Percentiles rank a stretch among this genome's conserved stretches.
Conservation (phyloP, 306 rosid species). For the Castanea sativa region DNA sequence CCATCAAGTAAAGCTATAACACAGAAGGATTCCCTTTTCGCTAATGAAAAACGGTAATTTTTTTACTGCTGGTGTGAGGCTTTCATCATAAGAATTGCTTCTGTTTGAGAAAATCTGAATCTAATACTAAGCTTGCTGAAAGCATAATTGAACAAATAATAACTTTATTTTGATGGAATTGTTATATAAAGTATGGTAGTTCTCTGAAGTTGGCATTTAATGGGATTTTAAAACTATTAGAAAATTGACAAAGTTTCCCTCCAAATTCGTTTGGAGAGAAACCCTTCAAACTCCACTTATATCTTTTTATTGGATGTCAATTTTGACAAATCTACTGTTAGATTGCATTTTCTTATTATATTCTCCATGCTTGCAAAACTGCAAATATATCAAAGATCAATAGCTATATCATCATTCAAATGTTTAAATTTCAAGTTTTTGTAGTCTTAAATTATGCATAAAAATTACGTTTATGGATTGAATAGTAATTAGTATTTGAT, state of each 20-base stretch:
- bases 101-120: not conserved
- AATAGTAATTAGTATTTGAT: too few species aligned
- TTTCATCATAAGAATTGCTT: conserved; percentile 12
- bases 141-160: not conserved
- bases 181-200: not conserved
- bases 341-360: too few species aligned
- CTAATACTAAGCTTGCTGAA: not conserved
- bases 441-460: too few species aligned
- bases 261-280: too few species aligned
- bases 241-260: not conserved
- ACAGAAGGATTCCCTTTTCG: conserved; percentile 36
- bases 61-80: not conserved
- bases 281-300: too few species aligned
- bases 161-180: conserved; percentile 9
- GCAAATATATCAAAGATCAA: too few species aligned
- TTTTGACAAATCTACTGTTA: too few species aligned
- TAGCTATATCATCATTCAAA: too few species aligned
- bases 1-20: conserved; percentile 61
- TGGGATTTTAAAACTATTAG: not conserved
- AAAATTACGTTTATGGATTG: too few species aligned
- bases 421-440: too few species aligned
- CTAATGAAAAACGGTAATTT: conserved; percentile 63
- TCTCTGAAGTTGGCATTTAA: conserved; percentile 5
- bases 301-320: too few species aligned
- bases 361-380: too few species aligned